Evolutionary conservation across 1,139 yeast species (phyloP), one percentile per base, ranked within the genome.

Genomic region (Geotrichum australiense): DNA sequence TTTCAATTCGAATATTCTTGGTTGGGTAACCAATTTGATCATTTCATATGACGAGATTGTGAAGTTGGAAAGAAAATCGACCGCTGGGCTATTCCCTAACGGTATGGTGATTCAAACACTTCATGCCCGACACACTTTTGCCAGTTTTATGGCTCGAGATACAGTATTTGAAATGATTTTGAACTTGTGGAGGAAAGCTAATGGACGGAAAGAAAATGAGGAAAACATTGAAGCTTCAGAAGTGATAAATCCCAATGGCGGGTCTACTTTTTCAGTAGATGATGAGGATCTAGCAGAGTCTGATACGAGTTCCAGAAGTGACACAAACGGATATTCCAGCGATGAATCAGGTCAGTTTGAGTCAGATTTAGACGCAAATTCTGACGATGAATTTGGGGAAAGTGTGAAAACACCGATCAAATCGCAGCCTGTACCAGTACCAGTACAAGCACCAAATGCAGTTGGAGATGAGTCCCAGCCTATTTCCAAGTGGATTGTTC

Each of bases 41-140:
- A 73, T 91, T 24, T 78, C 85, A 1, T 74, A 81, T 54, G 74
- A 73, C 37, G 95, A 87, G 45, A 76, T 91, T 35, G 69, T 75
- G 3, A 69, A 74, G 20, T 72, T 91, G 52, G 96, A 87, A 53
- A 84, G 85, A 62, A 78, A 78, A 50, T 71, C 78, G 29, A 86
- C 96, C 0, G 96, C 87, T 1, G 95, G 94, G 0, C 66, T 91
- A 22, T 87, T 91, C 57, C 96, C 96, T 12, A 89, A 89, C 59
- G 97, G 95, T 2, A 83, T 89, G 15, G 68, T 74, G 11, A 69
- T 87, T 12, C 80, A 78, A 49, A 81, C 94, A 7, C 52, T 64
- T 35, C 81, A 76, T 47, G 74, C 78, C 1, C 74, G 74, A 49
- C 86, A 87, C 54, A 51, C 61, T 3, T 89, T 91, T 69, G 96